Percentiles rank a stretch among this genome's conserved stretches.
Conservation (phyloP, 352 stramenopile genomes). For the Globisporangium emineosum region DNA sequence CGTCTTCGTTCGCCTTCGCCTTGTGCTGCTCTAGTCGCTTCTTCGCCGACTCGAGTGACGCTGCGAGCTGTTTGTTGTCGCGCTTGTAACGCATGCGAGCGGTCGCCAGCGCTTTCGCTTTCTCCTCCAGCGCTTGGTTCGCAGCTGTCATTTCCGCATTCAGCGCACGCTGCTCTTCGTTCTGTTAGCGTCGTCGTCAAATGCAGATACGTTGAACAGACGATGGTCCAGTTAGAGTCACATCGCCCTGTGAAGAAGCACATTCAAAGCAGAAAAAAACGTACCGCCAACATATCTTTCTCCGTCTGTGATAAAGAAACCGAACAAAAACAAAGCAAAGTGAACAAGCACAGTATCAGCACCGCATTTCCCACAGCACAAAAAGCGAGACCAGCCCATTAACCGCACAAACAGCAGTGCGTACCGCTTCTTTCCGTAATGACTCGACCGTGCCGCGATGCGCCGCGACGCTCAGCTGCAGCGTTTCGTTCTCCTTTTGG, state of each 20-base stretch:
- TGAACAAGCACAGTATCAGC: neutral
- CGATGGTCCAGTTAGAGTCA: neutral
- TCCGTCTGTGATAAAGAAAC: constrained; percentile 71
- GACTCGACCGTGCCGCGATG: constrained; percentile 68
- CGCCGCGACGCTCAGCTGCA: constrained; percentile 60
- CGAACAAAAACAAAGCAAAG: neutral
- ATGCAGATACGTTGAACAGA: neutral
- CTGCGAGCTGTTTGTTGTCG: constrained; percentile 79
- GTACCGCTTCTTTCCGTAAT: constrained; percentile 81
- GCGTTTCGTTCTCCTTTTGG: constrained; percentile 72
- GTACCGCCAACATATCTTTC: constrained; percentile 83
- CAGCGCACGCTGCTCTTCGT: constrained; percentile 83
- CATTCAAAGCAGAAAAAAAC: constrained; percentile 12
- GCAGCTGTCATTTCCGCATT: constrained; percentile 81
- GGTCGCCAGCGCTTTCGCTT: constrained; percentile 82
- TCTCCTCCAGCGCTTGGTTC: constrained; percentile 85
- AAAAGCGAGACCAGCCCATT: neutral
- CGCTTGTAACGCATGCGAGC: constrained; percentile 88
- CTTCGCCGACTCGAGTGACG: constrained; percentile 76
- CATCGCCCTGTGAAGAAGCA: neutral
- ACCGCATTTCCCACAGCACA: neutral
- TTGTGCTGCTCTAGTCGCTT: constrained; percentile 81
- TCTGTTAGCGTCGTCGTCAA: constrained; percentile 30
- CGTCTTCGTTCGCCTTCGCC: constrained; percentile 65
- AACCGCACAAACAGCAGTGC: constrained; percentile 10